Evolutionary conservation across 805 yeast genomes (phyloP).

Genomic region (Brettanomyces bruxellensis): DNA sequence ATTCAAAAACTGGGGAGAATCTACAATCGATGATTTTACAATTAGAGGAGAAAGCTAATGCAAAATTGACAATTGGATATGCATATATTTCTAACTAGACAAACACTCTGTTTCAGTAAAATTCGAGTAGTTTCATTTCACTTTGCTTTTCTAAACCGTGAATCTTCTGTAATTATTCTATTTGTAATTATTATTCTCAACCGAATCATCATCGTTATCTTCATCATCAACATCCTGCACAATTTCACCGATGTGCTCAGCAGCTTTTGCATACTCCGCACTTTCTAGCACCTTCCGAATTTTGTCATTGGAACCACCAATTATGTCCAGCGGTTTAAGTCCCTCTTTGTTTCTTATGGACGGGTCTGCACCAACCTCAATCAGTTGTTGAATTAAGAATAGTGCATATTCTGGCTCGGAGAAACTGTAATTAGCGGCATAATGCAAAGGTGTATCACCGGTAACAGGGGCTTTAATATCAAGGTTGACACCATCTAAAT

Average conservation of each 20-base stretch:
- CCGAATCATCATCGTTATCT: constrained; percentile 8
- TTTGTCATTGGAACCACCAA: constrained; percentile 42
- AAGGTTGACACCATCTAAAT: constrained; percentile 83
- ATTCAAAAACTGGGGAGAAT: constrained; percentile 9
- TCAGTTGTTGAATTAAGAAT: constrained; percentile 66
- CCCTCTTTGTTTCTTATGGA: constrained; percentile 49
- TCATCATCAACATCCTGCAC: constrained; percentile 30
- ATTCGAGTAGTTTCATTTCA: too few species aligned
- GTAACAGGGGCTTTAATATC: constrained; percentile 67
- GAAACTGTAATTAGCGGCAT: constrained; percentile 67
- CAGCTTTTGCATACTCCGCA: constrained; percentile 67
- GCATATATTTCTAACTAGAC: too few species aligned
- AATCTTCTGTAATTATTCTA: not conserved
- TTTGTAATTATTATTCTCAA: not conserved
- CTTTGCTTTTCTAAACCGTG: too few species aligned
- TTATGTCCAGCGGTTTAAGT: constrained; percentile 65
- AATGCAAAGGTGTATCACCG: constrained; percentile 85
- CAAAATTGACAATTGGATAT: not conserved
- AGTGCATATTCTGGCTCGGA: constrained; percentile 82
- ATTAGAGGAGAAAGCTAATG: not conserved
- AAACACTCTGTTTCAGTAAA: too few species aligned
- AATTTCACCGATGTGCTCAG: constrained; percentile 28
- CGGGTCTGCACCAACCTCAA: constrained; percentile 91
- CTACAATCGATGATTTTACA: constrained; percentile 8
- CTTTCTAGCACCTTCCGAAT: constrained; percentile 61